Base-by-base conservation (phyloP, 129 eudicot species). In the Gnaphalium uliginosum region DNA sequence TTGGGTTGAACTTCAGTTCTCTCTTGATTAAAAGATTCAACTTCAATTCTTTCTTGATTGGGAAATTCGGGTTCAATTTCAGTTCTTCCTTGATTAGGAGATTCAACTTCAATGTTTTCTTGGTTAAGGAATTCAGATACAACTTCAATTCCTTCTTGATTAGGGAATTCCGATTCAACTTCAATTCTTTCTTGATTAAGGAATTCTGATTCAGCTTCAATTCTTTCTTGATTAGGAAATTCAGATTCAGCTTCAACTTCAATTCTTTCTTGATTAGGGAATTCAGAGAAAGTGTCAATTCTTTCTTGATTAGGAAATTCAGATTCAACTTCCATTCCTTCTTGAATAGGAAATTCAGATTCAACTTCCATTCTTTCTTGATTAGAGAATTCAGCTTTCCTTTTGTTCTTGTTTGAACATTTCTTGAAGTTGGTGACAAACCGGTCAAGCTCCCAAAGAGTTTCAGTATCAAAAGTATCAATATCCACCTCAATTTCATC, bases 401-500 rank as follows among this genome's bases (percentile, higher is more conserved):
- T 86, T 67, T 86, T 93, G 82, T 84, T 86, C 91, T 90, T 90
- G 86, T 78, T 90, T 79, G 86, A 65, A 76, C 83, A 67, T 86
- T 86, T 93, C 68, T 86, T 86, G 86, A 74, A 85, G 79, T 88
- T 85, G 18, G 86, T 82, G 53, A 93, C 82, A 80, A 88, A 93
- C 59, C 98, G 88, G 58, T 93, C 98, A 64, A 93, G 91, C 87
- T 93, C 98, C 98, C 98, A 93, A 11, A 93, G 87, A 30, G 98
- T 93, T 66, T 93, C 97, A 43, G 81, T 84, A 82, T 90, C 98
- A 77, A 93, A 89, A 82, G 85, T 88, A 78, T 93, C 96, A 60
- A 93, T 93, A 64, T 93, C 98, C 81, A 93, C 95, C 83, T 93
- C 98, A 77, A 93, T 93, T 80, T 93, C 98, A 82, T 93, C 92